A percentile compares a stretch with the other conserved stretches of the same genome.
These are phyloP conservation scores for Ceratobasidium sp. DNA, from an alignment of 1,284 basidiomycete genomes.

Conservation along the genomic window DNA sequence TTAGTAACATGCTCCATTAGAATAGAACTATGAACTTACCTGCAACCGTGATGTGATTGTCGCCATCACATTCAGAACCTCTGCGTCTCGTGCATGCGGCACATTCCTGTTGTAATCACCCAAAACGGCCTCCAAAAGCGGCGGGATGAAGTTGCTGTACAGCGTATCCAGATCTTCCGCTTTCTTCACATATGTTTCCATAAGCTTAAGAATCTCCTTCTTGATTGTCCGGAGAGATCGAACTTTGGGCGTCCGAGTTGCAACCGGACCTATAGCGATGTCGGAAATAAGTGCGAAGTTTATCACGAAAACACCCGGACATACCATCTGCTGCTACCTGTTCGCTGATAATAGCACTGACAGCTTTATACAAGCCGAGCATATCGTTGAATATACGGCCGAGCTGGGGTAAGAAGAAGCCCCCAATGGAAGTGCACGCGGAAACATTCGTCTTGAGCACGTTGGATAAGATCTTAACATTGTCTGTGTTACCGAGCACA, in stretches of 20 bases:
- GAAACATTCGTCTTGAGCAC: constrained; percentile 99
- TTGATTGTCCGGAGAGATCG: constrained; percentile 96
- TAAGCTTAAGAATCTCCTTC: constrained; percentile 96
- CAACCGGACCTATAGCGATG: constrained; percentile 77
- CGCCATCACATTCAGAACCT: constrained; percentile 98
- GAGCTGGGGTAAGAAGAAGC: constrained; percentile 97
- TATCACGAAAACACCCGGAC: constrained; percentile 50
- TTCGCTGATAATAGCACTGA: constrained; percentile 97
- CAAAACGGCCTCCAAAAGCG: constrained; percentile 94
- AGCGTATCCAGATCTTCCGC: constrained; percentile 96
- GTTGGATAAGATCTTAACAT: constrained; percentile 97
- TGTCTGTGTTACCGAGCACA: constrained; percentile 90
- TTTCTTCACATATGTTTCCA: constrained; percentile 98
- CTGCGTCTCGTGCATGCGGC: constrained; percentile 93
- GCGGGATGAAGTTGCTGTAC: constrained; percentile 93
- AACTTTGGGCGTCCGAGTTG: constrained; percentile 98
- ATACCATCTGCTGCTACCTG: constrained; percentile 88
- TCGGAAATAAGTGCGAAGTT: neutral
- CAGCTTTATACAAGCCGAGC: constrained; percentile 97
- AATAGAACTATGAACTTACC: constrained; percentile 64
- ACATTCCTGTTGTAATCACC: constrained; percentile 98
- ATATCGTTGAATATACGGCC: constrained; percentile 98
- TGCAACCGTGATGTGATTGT: constrained; percentile 92
- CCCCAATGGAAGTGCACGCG: constrained; percentile 96
- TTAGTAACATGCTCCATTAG: constrained; percentile 66